A percentile compares a stretch with the other conserved stretches of the same genome.
Conservation (phyloP, 1,139 yeast genomes). For the Hanseniaspora uvarum region DNA sequence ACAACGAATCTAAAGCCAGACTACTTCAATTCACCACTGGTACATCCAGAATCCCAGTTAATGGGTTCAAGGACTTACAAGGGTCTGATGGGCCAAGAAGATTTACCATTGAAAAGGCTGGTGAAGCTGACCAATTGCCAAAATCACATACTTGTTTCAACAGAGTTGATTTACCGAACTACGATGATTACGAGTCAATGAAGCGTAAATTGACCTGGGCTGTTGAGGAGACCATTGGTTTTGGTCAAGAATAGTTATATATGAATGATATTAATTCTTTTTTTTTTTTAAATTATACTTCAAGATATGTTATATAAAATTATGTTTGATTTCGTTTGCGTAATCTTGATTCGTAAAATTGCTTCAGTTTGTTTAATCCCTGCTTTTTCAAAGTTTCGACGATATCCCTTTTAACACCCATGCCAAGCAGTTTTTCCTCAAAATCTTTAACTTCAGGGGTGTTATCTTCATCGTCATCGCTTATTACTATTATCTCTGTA, state of each 20-base stretch:
- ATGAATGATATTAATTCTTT: neutral
- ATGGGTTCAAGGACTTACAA: conserved; percentile 95
- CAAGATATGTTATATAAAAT: neutral
- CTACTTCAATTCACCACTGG: conserved; percentile 94
- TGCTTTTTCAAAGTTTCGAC: neutral
- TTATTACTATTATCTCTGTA: neutral
- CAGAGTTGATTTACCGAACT: conserved; percentile 84
- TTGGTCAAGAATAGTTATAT: conserved; percentile 71
- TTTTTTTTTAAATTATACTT: neutral
- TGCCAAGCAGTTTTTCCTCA: neutral
- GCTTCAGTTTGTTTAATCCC: neutral
- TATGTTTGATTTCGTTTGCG: neutral
- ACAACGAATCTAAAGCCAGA: conserved; percentile 91
- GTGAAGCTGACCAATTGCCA: conserved; percentile 85
- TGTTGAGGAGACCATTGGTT: conserved; percentile 88
- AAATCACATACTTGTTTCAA: conserved; percentile 94
- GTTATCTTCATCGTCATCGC: conserved; percentile 1
- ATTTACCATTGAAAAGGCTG: conserved; percentile 95
- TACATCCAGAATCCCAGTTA: conserved; percentile 96
- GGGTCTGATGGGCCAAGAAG: conserved; percentile 99
- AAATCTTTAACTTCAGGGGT: neutral
- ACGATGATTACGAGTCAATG: conserved; percentile 61
- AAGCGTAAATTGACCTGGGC: conserved; percentile 76
- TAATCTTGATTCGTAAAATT: neutral
- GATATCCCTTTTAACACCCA: neutral